Percentiles rank a stretch among this genome's conserved stretches.
Evolutionary conservation across 352 stramenopile genomes (phyloP).

Genomic region (Thalassiosira mediterranea): DNA sequence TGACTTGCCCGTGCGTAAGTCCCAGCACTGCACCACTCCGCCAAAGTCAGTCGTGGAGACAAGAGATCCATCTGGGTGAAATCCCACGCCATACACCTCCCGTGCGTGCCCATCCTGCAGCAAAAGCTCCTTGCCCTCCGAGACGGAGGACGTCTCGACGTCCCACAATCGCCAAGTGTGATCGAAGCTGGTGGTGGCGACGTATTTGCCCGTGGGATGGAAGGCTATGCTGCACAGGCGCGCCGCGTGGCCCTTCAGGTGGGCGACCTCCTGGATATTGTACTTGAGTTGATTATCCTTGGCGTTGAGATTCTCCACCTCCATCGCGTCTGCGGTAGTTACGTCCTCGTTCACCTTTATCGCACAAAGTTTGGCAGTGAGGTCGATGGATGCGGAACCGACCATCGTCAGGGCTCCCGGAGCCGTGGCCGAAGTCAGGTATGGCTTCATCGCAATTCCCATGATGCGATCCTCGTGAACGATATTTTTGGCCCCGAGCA

Average conservation of each 20-base stretch:
- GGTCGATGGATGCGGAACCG: slow-evolving; percentile 83
- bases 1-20: slow-evolving; percentile 93
- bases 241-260: slow-evolving; percentile 80
- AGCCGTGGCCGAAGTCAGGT: slow-evolving; percentile 31
- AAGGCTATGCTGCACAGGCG: slow-evolving; percentile 89
- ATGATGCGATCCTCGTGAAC: slow-evolving; percentile 80
- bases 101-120: slow-evolving; percentile 96
- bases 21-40: slow-evolving; percentile 93
- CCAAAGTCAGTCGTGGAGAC: slow-evolving; percentile 93
- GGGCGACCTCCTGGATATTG: slow-evolving; percentile 62
- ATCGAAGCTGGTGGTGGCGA: slow-evolving; percentile 96
- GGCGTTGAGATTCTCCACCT: slow-evolving; percentile 32
- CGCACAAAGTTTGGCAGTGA: slow-evolving; percentile 79
- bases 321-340: slow-evolving; percentile 23
- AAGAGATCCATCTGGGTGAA: slow-evolving; percentile 94
- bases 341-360: slow-evolving; percentile 50
- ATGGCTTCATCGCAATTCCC: slow-evolving; percentile 64
- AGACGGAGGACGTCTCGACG: slow-evolving; percentile 85
- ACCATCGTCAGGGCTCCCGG: slow-evolving; percentile 52
- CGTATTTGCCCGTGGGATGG: slow-evolving; percentile 91
- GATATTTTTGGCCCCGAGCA: slow-evolving; percentile 62
- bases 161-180: slow-evolving; percentile 98
- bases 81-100: slow-evolving; percentile 94
- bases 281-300: slow-evolving; percentile 42
- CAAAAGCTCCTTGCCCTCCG: slow-evolving; percentile 88